Percentiles rank a stretch among this genome's conserved stretches.
phyloP scores from a whole-genome alignment of 345 rosid genomes.

The Heritiera littoralis region DNA sequence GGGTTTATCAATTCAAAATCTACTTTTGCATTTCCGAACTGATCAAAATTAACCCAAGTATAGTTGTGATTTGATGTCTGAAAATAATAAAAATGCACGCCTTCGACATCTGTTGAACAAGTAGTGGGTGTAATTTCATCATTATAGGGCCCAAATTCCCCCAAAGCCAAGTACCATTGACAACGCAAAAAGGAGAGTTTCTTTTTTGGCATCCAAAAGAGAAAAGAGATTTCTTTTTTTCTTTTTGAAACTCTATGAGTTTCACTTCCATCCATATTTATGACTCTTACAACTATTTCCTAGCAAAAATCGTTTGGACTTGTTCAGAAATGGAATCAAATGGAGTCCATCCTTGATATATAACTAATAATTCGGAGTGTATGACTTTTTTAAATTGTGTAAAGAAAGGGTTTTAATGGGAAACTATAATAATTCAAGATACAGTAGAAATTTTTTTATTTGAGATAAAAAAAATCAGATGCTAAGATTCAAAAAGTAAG shows the following conservation, averaged over 20 bases:
- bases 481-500: no score
- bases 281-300: not conserved
- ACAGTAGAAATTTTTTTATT: no score
- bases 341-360: not conserved
- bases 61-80: not conserved
- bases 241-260: not conserved
- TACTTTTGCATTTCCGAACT: not conserved
- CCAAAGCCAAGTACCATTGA: not conserved
- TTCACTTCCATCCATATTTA: not conserved
- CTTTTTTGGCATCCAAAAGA: not conserved
- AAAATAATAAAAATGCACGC: not conserved
- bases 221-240: not conserved
- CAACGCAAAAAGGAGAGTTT: not conserved
- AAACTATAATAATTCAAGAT: not conserved
- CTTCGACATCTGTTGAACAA: not conserved
- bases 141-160: not conserved
- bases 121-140: not conserved
- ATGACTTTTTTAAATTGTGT: no score
- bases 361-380: no score
- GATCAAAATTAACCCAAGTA: not conserved
- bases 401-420: not conserved
- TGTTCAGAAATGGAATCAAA: slow-evolving; percentile 15
- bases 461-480: no score
- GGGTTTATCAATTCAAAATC: slow-evolving; percentile 14
- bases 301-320: slow-evolving; percentile 8